Base-by-base conservation (phyloP, 2,329 filamentous ascomycete genomes). In the Botrytis paeoniae region DNA sequence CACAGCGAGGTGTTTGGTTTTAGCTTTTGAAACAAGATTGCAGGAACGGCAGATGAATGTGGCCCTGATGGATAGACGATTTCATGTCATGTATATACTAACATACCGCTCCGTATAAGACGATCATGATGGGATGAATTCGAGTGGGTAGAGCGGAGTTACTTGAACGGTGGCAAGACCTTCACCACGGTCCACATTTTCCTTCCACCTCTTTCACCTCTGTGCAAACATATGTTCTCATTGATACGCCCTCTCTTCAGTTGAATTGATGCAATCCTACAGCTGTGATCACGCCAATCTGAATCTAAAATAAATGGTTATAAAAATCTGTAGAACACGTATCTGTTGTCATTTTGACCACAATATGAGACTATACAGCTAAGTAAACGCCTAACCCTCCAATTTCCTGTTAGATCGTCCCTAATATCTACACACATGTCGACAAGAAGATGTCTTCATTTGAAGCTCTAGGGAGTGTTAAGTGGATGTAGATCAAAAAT, bases 1-100 rank as follows among this genome's bases (percentile, higher is more conserved):
- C 48, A 68, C 37, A 48, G 62, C 62, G 22, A 72, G 70, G 62
- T 37, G 37, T 68, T 68, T 60, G 62, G 25, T 57, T 68, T 57
- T 18, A 68, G 25, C 6, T 18, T 69, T 22, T 12, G 32, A 10
- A 12, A 5, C 41, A 57, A 32, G 20, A 25, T 32, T 57, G 18
- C 8, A 20, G 48, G 48, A n/a, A 51, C 16, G n/a, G 65, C 20
- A 57, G 39, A 57, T 57, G n/a, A 41, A 68, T 57, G 10, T 16
- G 48, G 7, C 4, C 29, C 18, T 41, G 35, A 57, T 12, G 39
- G 29, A 69, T 32, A n/a, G 48, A 18, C 65, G 25, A 16, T 57
- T 16, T 57, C 4, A 32, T 32, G 29, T 57, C 65, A 59, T 69
- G 48, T 43, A 69, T 69, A 57, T 69, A 57, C 48, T 20, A 69